Conservation (phyloP, 345 rosid species). For the Pelargonium nanum region DNA sequence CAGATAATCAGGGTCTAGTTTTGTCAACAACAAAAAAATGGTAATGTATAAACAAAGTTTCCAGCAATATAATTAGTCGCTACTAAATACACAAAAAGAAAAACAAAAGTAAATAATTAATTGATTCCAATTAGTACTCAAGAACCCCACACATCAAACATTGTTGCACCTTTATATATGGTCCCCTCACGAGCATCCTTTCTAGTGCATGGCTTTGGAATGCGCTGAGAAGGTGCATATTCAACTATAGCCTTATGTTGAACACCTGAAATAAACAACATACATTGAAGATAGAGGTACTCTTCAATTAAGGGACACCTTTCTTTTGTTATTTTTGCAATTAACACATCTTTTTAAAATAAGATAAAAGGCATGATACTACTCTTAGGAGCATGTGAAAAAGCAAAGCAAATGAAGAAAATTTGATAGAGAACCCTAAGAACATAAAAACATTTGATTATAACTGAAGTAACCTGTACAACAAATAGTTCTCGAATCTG, state of each 20-base stretch:
- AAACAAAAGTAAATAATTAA: background rate
- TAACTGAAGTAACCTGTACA: background rate
- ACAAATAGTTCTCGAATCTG: background rate
- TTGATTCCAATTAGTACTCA: background rate
- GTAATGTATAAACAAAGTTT: background rate
- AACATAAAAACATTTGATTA: background rate
- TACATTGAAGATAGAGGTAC: background rate
- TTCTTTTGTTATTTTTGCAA: no score
- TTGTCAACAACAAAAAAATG: background rate
- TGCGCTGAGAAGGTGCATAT: constrained; percentile 61
- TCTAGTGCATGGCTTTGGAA: constrained; percentile 35
- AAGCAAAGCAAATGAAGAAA: no score
- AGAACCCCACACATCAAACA: background rate
- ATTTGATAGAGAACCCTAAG: background rate
- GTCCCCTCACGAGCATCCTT: constrained; percentile 65
- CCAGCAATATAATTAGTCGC: background rate
- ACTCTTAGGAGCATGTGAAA: background rate
- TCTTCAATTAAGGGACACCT: no score
- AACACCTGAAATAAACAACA: constrained; percentile 28
- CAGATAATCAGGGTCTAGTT: constrained; percentile 54
- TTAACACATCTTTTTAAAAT: background rate
- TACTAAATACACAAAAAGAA: background rate
- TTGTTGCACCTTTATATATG: constrained; percentile 30
- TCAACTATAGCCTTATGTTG: constrained; percentile 61
- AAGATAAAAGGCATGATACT: background rate